phyloP scores from a whole-genome alignment of 2,329 filamentous ascomycete genomes.

The Aspergillus clavatus region DNA sequence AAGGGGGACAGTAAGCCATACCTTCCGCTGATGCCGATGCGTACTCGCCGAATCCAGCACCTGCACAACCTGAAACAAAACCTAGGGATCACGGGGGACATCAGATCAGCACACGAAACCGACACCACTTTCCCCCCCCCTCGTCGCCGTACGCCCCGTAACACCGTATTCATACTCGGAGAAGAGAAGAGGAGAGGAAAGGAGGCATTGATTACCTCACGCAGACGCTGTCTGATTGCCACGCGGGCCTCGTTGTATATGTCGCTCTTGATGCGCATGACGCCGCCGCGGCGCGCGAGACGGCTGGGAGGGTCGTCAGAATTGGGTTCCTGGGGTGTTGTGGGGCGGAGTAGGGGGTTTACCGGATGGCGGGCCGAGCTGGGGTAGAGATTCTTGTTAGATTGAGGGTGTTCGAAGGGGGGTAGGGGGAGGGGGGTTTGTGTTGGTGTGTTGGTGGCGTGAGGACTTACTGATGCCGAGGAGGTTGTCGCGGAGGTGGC shows the following conservation, averaged over 20 bases:
- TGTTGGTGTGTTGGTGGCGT: not conserved
- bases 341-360: no score
- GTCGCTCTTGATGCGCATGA: slow-evolving; percentile 23
- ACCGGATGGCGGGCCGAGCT: not conserved
- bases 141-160: no score
- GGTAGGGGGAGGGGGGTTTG: no score
- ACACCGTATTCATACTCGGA: no score
- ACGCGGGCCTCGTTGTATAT: slow-evolving; percentile 27
- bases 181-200: not conserved
- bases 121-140: no score
- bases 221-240: slow-evolving; percentile 17
- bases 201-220: slow-evolving; percentile 18
- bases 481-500: slow-evolving; percentile 23
- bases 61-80: slow-evolving; percentile 19
- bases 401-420: no score
- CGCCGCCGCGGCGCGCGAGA: slow-evolving; percentile 35
- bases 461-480: slow-evolving; percentile 25
- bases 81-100: slow-evolving; percentile 17
- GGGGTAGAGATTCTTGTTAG: not conserved
- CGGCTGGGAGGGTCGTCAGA: no score
- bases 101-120: no score
- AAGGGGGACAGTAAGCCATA: no score
- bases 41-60: slow-evolving; percentile 19
- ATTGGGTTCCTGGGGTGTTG: no score
- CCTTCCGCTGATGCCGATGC: slow-evolving; percentile 4